Conservation (phyloP, 2,329 filamentous ascomycete genomes). For the Ploettnerulaceae sp. region DNA sequence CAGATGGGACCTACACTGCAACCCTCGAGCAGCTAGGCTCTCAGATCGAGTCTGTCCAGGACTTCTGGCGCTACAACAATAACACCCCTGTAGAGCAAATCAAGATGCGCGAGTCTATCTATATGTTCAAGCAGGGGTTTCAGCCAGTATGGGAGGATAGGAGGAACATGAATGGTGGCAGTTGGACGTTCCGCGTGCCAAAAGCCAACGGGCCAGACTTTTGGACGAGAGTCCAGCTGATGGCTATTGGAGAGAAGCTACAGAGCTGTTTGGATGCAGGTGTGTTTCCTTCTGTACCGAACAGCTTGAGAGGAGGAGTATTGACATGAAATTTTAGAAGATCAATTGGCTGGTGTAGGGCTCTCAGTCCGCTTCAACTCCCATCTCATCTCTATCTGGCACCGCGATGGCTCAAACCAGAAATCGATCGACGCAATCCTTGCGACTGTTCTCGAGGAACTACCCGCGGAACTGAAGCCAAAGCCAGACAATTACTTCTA, state of each 20-base stretch:
- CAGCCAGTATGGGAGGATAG: conserved; percentile 79
- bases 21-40: conserved; percentile 56
- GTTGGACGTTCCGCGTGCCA: conserved; percentile 87
- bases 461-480: conserved; percentile 68
- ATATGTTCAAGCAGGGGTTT: conserved; percentile 75
- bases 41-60: conserved; percentile 74
- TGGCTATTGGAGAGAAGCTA: conserved; percentile 78
- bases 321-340: conserved; percentile 45
- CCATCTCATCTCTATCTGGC: conserved; percentile 87
- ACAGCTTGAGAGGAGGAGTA: conserved; percentile 5
- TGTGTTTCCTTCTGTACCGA: conserved; percentile 37
- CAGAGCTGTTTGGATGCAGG: conserved; percentile 68
- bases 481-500: conserved; percentile 73
- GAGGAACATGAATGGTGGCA: conserved; percentile 78
- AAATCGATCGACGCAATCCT: conserved; percentile 73
- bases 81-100: conserved; percentile 73
- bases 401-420: conserved; percentile 78
- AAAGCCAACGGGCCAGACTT: conserved; percentile 69
- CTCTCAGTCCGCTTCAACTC: conserved; percentile 86
- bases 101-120: conserved; percentile 71
- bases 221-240: conserved; percentile 76
- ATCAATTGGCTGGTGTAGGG: conserved; percentile 85
- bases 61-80: conserved; percentile 80
- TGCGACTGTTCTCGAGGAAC: conserved; percentile 64
- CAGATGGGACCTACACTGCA: conserved; percentile 31